Base-by-base conservation (phyloP, 2,329 filamentous ascomycete genomes). In the Leptosphaerulina australis region DNA sequence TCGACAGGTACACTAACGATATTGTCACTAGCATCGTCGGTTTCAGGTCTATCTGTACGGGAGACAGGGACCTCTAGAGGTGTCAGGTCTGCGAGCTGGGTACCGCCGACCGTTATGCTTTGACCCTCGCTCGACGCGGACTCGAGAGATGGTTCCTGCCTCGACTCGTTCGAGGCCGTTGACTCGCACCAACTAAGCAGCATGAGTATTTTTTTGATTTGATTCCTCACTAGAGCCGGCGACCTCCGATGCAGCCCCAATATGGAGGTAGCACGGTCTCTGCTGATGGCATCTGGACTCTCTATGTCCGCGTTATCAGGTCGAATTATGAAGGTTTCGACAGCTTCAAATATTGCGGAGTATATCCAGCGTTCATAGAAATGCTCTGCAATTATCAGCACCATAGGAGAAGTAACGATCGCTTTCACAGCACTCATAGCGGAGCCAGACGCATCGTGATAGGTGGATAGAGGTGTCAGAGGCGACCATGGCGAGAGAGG, bases 401-500 rank as follows among this genome's bases (percentile, higher is more conserved):
- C 29, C 11, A 66, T 39, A 12, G 70, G 70, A 12, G 66, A 70
- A 17, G 62, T 63, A 21, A 68, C 5, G 2, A 58, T 22, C 9
- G 59, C 60, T 29, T 52, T 55, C n/a, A 53, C 17, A 41, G 52
- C 55, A 22, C 53, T 57, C 7, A 41, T 7, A 11, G 54, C 29
- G 12, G 65, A 62, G 14, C 52, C 51, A 21, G 57, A 60, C 11
- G 56, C 48, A 24, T 45, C 25, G 36, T 58, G 56, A 14, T 63
- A 40, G 24, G 52, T 18, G 9, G 59, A 67, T n/a, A 61, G 55
- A 5, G 59, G 63, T 15, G 45, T 29, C 10, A 69, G 53, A 12
- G 68, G 67, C 4, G 67, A 71, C 18, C 39, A 50, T 3, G 33
- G 21, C n/a, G 66, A 69, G 28, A 70, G 67, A 1, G 68, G 68